Evolutionary conservation across 306 rosid genomes (phyloP).

Genomic region (Sicyos baderoa): DNA sequence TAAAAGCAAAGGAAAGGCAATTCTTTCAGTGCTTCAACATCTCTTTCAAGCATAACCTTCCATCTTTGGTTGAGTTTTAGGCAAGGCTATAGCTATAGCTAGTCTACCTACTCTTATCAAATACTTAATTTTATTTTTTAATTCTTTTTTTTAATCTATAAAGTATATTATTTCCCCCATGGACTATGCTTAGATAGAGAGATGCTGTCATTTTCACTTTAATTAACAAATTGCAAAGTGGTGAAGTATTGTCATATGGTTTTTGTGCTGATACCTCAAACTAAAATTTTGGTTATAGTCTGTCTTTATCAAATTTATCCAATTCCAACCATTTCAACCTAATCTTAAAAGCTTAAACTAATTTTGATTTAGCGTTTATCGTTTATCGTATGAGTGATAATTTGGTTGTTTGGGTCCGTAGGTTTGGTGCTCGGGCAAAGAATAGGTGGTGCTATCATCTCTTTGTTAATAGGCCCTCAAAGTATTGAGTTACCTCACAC

Average conservation of each 20-base stretch:
- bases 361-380: neutral
- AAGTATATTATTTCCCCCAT: neutral
- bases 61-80: neutral
- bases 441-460: too few species aligned
- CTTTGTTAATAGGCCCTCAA: too few species aligned
- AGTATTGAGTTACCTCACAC: too few species aligned
- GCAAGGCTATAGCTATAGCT: neutral
- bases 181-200: neutral
- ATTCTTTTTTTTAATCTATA: neutral
- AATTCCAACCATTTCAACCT: conserved; percentile 7
- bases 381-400: too few species aligned
- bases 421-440: too few species aligned
- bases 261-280: neutral
- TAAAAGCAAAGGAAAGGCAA: neutral
- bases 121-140: neutral
- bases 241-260: conserved; percentile 1
- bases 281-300: neutral
- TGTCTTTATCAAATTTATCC: conserved; percentile 10
- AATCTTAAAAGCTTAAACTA: neutral
- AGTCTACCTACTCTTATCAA: conserved; percentile 1
- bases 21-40: neutral
- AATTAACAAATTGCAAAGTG: neutral
- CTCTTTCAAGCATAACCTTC: neutral
- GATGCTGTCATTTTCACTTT: conserved; percentile 6
- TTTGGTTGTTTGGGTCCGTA: too few species aligned